Evolutionary conservation across 352 stramenopile genomes (phyloP).

Genomic region (Thalassiosira oceanica): DNA sequence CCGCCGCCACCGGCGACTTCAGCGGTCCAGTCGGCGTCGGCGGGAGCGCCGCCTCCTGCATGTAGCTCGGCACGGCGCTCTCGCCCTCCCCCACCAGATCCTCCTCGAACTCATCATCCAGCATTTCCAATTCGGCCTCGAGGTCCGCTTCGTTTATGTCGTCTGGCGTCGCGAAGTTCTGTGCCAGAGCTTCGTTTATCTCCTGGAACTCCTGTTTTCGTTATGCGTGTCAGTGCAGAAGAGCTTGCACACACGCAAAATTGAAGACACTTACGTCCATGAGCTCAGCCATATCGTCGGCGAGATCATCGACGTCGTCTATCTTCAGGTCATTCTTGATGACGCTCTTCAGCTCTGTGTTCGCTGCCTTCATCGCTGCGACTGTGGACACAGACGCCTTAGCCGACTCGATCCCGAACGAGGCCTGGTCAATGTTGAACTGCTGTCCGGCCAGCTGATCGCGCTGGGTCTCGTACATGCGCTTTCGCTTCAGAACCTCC

Average conservation of each 20-base stretch:
- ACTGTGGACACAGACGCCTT: conserved; percentile 91
- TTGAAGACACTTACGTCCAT: too few species aligned
- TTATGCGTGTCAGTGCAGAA: too few species aligned
- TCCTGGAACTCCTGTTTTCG: conserved; percentile 99
- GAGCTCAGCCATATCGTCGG: conserved; percentile 95
- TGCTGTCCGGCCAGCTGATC: conserved; percentile 80
- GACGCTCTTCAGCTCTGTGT: conserved; percentile 85
- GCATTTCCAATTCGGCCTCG: conserved; percentile 90
- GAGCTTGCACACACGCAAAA: too few species aligned
- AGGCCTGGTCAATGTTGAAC: conserved; percentile 82
- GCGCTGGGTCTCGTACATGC: conserved; percentile 84
- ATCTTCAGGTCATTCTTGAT: conserved; percentile 96
- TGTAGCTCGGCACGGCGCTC: conserved; percentile 69
- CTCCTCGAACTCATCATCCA: conserved; percentile 90
- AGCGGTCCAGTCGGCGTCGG: conserved; percentile 40
- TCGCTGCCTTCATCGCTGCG: conserved; percentile 91
- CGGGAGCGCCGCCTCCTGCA: conserved; percentile 61
- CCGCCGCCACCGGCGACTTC: conserved; percentile 23
- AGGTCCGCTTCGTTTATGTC: conserved; percentile 94
- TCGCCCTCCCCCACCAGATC: conserved; percentile 44
- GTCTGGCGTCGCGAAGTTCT: conserved; percentile 92
- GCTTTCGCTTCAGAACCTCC: conserved; percentile 81
- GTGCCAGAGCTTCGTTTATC: conserved; percentile 95
- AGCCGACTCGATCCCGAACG: conserved; percentile 88
- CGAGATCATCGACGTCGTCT: conserved; percentile 93